Percentiles rank a stretch among this genome's conserved stretches.
These are phyloP conservation scores for Escallonia herrerae DNA, from an alignment of 129 eudicot genomes.

Conservation along the genomic window DNA sequence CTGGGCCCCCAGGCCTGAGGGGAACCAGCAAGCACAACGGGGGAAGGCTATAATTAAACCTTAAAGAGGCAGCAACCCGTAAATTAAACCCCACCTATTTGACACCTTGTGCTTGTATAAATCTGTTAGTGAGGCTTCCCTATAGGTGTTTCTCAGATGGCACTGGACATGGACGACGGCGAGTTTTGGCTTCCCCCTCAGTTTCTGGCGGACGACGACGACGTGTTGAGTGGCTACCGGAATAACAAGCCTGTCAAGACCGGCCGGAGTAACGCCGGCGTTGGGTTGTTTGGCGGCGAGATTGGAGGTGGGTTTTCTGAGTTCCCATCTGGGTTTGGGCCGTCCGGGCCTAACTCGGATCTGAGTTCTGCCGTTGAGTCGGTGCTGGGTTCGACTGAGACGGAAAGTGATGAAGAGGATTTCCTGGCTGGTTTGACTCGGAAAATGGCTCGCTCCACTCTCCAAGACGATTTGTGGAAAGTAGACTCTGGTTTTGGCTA, in stretches of 20 bases:
- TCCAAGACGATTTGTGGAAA: conserved; percentile 31
- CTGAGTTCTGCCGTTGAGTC: conserved; percentile 73
- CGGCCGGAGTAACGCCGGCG: background rate
- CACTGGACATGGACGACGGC: conserved; percentile 49
- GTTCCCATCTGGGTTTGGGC: conserved; percentile 14
- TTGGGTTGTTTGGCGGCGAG: background rate
- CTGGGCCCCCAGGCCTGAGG: too few relatives aligned
- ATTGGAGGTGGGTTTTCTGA: background rate
- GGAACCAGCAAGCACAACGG: too few relatives aligned
- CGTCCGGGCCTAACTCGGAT: conserved; percentile 41
- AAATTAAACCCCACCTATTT: background rate
- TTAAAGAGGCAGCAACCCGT: conserved; percentile 28
- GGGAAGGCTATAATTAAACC: conserved; percentile 22
- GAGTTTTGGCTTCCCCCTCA: conserved; percentile 90
- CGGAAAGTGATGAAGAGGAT: conserved; percentile 86
- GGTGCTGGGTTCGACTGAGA: conserved; percentile 49
- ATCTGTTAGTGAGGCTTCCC: too few relatives aligned
- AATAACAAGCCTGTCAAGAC: background rate
- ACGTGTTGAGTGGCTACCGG: conserved; percentile 22
- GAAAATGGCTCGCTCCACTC: conserved; percentile 22
- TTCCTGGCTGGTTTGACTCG: conserved; percentile 33
- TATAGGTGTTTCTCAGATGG: conserved; percentile 26
- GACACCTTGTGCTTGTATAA: too few relatives aligned
- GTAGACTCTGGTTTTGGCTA: conserved; percentile 7
- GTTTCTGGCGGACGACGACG: conserved; percentile 73